Evolutionary conservation across 2,329 filamentous ascomycete species (phyloP).

Genomic region (Phialophora verrucosa): DNA sequence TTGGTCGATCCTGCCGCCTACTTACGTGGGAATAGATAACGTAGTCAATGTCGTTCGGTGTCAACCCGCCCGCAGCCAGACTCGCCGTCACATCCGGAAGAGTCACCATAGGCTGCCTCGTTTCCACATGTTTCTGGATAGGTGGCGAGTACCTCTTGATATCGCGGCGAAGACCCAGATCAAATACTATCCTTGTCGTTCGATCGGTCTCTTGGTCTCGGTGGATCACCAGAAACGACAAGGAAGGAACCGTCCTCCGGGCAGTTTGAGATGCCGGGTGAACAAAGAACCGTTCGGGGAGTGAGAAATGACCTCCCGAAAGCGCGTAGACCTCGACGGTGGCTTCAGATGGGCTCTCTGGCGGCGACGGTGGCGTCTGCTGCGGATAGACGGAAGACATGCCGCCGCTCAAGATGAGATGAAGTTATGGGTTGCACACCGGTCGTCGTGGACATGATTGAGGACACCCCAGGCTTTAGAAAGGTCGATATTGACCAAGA

Average conservation of each 20-base stretch:
- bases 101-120: slow-evolving; percentile 39
- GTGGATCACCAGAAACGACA: slow-evolving; percentile 44
- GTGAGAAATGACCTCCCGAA: slow-evolving; percentile 41
- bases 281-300: slow-evolving; percentile 42
- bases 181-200: slow-evolving; percentile 40
- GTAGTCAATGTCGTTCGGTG: slow-evolving; percentile 48
- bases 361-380: slow-evolving; percentile 32
- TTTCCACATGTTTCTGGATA: slow-evolving; percentile 41
- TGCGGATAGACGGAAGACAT: slow-evolving; percentile 32
- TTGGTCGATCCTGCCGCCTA: neutral
- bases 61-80: slow-evolving; percentile 46
- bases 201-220: slow-evolving; percentile 25
- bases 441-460: slow-evolving; percentile 17
- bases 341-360: slow-evolving; percentile 32
- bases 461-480: slow-evolving; percentile 4
- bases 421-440: neutral
- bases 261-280: slow-evolving; percentile 38
- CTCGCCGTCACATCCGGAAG: slow-evolving; percentile 42
- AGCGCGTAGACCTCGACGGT: slow-evolving; percentile 48
- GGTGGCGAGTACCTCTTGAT: slow-evolving; percentile 35
- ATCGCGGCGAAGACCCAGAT: slow-evolving; percentile 43
- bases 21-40: slow-evolving; percentile 51
- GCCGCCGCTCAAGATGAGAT: slow-evolving; percentile 16
- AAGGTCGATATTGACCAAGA: slow-evolving; percentile 20
- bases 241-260: slow-evolving; percentile 41